Evolutionary conservation across 768 basidiomycete genomes (phyloP), one percentile per base, ranked within the genome.

Genomic region (Xerocomus spinulosus): DNA sequence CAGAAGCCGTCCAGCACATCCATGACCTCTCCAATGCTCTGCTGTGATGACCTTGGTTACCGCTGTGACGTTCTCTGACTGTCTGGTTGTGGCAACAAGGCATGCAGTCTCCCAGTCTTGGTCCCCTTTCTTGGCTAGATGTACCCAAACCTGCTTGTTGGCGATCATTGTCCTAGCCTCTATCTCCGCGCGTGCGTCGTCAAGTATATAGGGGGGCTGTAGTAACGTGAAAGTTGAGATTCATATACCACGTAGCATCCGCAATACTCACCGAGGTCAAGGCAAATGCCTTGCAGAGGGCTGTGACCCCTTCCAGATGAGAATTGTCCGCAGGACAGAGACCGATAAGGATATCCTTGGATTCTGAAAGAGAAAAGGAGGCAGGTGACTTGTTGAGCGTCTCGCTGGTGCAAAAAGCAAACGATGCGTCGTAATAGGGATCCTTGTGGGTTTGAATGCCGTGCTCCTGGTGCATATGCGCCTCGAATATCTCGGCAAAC

Each of bases 41-140:
- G 73, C 68, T 0, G 87, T 89, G 58, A 71, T 83, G 1, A 89
- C 86, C 61, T 90, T 89, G 32, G 83, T 83, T 37, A 90, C 79
- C 0, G 82, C 77, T 3, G 80, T 78, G 21, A 83, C 74, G 5
- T 57, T 71, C 1, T 73, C 69, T 21, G 73, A 80, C 49, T 80
- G 78, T 10, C 88, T 71, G 8, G 86, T 85, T 24, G 76, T 78
- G 14, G 85, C 85, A 5, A 82, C 82, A 33, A 89, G 78, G 17
- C 75, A 86, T 0, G 85, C 82, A 18, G 82, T 73, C 23, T 74
- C 71, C 38, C 64, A 52, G 0, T 51, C 42, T 44, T 36, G 57
- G 7, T 59, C 58, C 0, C 43, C 55, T 35, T 45, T 26, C 42
- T 63, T 58, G n/a, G 80, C 69, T 44, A 75, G 67, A 52, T 81